Conservation (phyloP, 306 rosid genomes). For the Rosa multiflora region DNA sequence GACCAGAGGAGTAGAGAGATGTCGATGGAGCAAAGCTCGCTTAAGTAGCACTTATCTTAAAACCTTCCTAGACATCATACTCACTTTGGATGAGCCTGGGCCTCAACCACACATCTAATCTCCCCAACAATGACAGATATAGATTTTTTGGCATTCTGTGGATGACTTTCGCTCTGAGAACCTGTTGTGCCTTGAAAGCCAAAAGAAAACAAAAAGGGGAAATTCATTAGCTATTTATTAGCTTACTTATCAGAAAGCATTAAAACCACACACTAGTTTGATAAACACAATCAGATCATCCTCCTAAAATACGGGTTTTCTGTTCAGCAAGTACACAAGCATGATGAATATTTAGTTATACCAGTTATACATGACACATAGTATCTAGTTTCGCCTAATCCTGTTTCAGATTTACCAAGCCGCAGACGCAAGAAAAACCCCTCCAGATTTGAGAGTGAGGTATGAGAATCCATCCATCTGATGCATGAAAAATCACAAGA, state of each 20-base stretch:
- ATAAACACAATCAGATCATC: not conserved
- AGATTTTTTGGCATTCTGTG: constrained; percentile 40
- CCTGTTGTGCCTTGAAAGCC: constrained; percentile 40
- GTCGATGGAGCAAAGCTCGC: too few species aligned
- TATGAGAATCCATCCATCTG: constrained; percentile 68
- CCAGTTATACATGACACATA: constrained; percentile 82
- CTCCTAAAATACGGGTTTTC: not conserved
- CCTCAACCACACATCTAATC: constrained; percentile 56
- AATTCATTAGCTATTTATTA: not conserved
- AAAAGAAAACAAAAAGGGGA: not conserved
- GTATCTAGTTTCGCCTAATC: constrained; percentile 75
- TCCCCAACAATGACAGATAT: constrained; percentile 63
- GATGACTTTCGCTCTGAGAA: constrained; percentile 31
- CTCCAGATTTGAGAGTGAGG: constrained; percentile 52
- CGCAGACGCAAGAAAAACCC: constrained; percentile 87
- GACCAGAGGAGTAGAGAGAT: too few species aligned
- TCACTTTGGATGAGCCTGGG: too few species aligned
- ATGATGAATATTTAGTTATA: constrained; percentile 32
- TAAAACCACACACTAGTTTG: not conserved
- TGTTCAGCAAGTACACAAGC: constrained; percentile 14
- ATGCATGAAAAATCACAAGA: constrained; percentile 5
- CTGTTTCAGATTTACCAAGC: constrained; percentile 92
- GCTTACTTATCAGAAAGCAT: not conserved
- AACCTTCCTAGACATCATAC: too few species aligned
- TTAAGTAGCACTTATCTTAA: too few species aligned